These are phyloP conservation scores for Pueraria montana DNA, from an alignment of 306 rosid species.

Conservation along the genomic window DNA sequence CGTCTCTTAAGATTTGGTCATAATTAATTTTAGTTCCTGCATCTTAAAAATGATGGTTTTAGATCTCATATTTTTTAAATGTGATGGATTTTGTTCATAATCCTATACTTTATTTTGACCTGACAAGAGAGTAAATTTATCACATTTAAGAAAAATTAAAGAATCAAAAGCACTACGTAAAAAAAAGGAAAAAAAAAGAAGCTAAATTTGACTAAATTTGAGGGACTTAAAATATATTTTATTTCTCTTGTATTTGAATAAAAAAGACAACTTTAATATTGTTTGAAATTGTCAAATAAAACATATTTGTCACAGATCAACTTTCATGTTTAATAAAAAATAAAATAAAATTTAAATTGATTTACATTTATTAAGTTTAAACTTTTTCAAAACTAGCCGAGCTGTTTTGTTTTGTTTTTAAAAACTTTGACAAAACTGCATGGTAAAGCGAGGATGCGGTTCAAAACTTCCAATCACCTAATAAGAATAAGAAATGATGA, in stretches of 20 bases:
- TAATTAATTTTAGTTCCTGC: background rate
- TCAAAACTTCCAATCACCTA: slow-evolving; percentile 5
- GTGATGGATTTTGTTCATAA: background rate
- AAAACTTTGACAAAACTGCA: background rate
- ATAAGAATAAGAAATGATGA: background rate
- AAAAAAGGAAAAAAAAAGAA: too few relatives aligned
- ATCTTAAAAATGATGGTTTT: background rate
- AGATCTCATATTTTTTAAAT: background rate
- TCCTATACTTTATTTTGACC: too few relatives aligned
- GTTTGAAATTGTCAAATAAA: background rate
- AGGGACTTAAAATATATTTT: too few relatives aligned
- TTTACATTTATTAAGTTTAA: background rate
- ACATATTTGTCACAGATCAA: background rate
- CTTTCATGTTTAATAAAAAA: background rate
- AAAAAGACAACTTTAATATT: background rate
- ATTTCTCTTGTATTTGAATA: slow-evolving; percentile 12
- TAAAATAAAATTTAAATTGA: background rate
- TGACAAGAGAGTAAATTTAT: too few relatives aligned
- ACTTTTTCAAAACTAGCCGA: background rate
- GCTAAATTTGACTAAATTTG: too few relatives aligned
- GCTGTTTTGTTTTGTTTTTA: background rate
- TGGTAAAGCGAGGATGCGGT: slow-evolving; percentile 24
- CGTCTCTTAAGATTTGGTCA: background rate
- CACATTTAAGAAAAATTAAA: background rate
- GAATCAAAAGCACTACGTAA: background rate